A percentile compares a stretch with the other conserved stretches of the same genome.
Conservation (phyloP, 2,329 filamentous ascomycete species). For the Allantophomopsis cytisporea region DNA sequence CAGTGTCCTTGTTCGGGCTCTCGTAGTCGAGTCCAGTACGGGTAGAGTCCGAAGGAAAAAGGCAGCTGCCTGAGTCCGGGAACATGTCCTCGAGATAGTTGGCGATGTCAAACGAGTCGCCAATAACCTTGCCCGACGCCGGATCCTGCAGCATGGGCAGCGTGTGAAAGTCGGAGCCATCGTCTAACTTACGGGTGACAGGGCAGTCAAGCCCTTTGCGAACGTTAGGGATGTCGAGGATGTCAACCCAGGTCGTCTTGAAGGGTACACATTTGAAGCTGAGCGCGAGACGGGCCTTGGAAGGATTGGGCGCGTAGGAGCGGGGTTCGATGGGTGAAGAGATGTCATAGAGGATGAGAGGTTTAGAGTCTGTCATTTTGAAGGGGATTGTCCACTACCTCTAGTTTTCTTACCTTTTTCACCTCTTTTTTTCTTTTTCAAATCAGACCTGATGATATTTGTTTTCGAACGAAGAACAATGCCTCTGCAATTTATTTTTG, state of each 20-base stretch:
- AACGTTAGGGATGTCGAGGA: constrained; percentile 34
- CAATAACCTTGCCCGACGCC: constrained; percentile 25
- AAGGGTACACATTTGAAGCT: constrained; percentile 33
- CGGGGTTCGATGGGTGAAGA: constrained; percentile 3
- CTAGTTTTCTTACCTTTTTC: too few relatives aligned
- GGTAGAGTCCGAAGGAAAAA: too few relatives aligned
- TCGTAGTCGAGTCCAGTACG: constrained; percentile 23
- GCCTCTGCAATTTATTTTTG: too few relatives aligned
- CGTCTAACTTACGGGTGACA: constrained; percentile 36
- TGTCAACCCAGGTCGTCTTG: constrained; percentile 33
- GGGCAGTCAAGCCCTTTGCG: constrained; percentile 31
- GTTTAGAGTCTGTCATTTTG: too few relatives aligned
- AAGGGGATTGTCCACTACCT: too few relatives aligned
- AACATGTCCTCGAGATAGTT: background rate
- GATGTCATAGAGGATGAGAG: constrained; percentile 3
- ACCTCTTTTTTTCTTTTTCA: too few relatives aligned
- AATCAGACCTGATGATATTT: too few relatives aligned
- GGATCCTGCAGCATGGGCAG: constrained; percentile 41
- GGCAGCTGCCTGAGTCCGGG: too few relatives aligned
- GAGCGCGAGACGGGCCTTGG: constrained; percentile 33
- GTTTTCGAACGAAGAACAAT: too few relatives aligned
- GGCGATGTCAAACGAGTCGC: constrained; percentile 55
- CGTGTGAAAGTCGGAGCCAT: constrained; percentile 45
- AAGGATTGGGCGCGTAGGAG: constrained; percentile 27
- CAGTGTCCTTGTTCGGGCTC: constrained; percentile 13